Conservation (phyloP, 2,329 filamentous ascomycete species). For the Pseudopithomyces chartarum region DNA sequence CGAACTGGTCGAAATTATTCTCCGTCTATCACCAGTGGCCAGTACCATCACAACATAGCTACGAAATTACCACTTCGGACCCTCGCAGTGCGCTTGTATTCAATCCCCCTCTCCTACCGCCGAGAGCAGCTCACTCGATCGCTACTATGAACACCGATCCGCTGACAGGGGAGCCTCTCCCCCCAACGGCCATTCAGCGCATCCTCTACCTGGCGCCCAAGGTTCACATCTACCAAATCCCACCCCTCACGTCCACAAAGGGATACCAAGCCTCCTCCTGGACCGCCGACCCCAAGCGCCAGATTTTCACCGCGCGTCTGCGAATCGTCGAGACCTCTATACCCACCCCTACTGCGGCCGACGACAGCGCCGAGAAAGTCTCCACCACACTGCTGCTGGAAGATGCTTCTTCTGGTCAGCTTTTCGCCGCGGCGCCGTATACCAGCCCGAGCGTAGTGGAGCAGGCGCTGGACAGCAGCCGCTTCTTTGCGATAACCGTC, state of each 20-base stretch:
- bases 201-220: slow-evolving; percentile 76
- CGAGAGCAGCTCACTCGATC: neutral
- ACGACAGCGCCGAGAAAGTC: slow-evolving; percentile 59
- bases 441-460: slow-evolving; percentile 69
- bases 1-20: slow-evolving; percentile 6
- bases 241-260: slow-evolving; percentile 75
- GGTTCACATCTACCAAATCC: slow-evolving; percentile 88
- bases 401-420: slow-evolving; percentile 70
- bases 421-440: slow-evolving; percentile 87
- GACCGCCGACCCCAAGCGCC: slow-evolving; percentile 70
- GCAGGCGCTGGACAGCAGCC: slow-evolving; percentile 75
- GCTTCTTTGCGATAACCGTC: slow-evolving; percentile 85
- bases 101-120: neutral
- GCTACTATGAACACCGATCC: slow-evolving; percentile 69
- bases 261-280: slow-evolving; percentile 79
- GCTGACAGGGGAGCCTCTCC: slow-evolving; percentile 69
- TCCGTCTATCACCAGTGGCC: neutral
- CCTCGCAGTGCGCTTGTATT: neutral
- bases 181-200: slow-evolving; percentile 79
- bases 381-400: slow-evolving; percentile 80
- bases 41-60: neutral
- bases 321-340: slow-evolving; percentile 78
- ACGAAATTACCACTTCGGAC: neutral
- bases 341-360: slow-evolving; percentile 31
- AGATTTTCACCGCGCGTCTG: slow-evolving; percentile 85